A percentile compares a stretch with the other conserved stretches of the same genome.
Conservation (phyloP, 768 basidiomycete species). For the Chiua virens region DNA sequence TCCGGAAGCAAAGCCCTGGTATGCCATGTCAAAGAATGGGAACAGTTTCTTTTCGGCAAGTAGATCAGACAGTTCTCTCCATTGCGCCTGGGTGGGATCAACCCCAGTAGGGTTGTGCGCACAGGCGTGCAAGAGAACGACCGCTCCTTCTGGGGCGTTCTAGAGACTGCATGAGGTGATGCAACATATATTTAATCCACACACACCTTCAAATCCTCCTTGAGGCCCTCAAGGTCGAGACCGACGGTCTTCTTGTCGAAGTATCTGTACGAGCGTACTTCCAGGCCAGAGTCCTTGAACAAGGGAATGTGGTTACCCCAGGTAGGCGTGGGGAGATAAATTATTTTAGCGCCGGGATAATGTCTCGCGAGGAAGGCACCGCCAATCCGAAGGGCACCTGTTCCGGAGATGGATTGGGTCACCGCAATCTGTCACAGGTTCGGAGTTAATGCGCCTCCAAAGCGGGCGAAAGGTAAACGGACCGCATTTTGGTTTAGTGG, state of each 20-base stretch:
- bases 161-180: constrained; percentile 17
- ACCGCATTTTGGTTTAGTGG: constrained; percentile 74
- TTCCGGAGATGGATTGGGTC: constrained; percentile 96
- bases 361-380: constrained; percentile 88
- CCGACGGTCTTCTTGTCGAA: constrained; percentile 92
- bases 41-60: constrained; percentile 88
- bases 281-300: constrained; percentile 92
- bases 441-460: not conserved
- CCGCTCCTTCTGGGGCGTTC: constrained; percentile 75
- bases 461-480: constrained; percentile 32
- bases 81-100: constrained; percentile 92
- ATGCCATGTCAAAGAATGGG: constrained; percentile 99
- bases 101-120: constrained; percentile 99
- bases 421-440: constrained; percentile 62
- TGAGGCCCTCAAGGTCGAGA: constrained; percentile 88
- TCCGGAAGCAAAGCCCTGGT: constrained; percentile 98
- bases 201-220: constrained; percentile 78
- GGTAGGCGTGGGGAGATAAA: constrained; percentile 90
- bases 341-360: constrained; percentile 81
- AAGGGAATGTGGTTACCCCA: constrained; percentile 98
- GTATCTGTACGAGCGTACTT: constrained; percentile 91
- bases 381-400: constrained; percentile 95
- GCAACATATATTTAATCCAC: not conserved
- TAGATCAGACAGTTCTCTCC: constrained; percentile 86
- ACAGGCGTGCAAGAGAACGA: constrained; percentile 93